These are phyloP conservation scores for Vitis riparia DNA, from an alignment of 164 flowering plant species.

Conservation along the genomic window DNA sequence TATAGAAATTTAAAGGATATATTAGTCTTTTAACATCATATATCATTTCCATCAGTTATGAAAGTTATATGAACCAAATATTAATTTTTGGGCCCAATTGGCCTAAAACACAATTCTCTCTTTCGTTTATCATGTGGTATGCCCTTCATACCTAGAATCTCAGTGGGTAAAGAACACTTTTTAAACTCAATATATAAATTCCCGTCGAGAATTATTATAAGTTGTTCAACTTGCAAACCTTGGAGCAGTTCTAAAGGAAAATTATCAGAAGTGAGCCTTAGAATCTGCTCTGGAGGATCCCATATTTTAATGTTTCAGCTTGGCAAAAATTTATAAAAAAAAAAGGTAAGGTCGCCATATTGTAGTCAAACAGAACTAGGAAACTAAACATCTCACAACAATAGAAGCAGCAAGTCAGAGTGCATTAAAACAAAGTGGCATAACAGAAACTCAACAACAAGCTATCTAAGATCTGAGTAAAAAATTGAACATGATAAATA, in stretches of 20 bases:
- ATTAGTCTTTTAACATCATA: no score
- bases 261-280: slow-evolving; percentile 24
- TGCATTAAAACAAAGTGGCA: background rate
- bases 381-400: background rate
- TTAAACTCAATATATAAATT: no score
- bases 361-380: background rate
- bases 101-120: no score
- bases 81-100: no score
- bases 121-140: slow-evolving; percentile 14
- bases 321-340: slow-evolving; percentile 19
- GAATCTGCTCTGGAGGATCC: slow-evolving; percentile 19
- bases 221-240: slow-evolving; percentile 23
- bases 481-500: background rate
- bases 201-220: no score
- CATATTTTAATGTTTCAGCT: slow-evolving; percentile 21
- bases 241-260: slow-evolving; percentile 37
- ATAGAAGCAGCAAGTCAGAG: slow-evolving; percentile 4
- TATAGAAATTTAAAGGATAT: no score
- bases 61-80: no score
- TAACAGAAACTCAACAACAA: background rate
- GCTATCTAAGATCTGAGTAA: background rate
- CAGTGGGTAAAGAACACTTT: no score
- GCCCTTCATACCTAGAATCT: no score
- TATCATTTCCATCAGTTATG: no score
- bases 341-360: background rate